These are phyloP conservation scores for Thermothelomyces thermophilus DNA, from an alignment of 2,329 filamentous ascomycete species.

Conservation along the genomic window DNA sequence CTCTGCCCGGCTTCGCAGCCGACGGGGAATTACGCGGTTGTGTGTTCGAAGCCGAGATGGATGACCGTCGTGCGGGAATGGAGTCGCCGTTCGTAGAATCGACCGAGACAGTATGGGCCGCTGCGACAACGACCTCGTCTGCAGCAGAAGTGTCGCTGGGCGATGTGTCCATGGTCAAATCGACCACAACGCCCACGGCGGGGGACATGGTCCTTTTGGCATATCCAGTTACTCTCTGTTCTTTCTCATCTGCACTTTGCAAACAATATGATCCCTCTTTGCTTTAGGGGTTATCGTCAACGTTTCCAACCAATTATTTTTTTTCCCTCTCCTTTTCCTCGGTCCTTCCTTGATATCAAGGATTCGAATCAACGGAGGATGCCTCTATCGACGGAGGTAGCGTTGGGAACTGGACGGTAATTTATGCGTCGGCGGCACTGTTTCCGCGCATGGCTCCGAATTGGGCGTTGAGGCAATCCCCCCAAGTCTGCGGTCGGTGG, in stretches of 20 bases:
- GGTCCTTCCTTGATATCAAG: too few relatives aligned
- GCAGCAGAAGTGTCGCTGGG: slow-evolving; percentile 3
- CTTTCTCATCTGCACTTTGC: neutral
- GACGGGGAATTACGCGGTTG: neutral
- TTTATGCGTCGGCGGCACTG: neutral
- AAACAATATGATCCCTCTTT: neutral
- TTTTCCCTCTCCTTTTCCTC: neutral
- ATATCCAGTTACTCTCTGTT: neutral
- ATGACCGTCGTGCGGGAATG: neutral
- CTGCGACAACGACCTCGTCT: slow-evolving; percentile 11
- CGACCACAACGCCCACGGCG: slow-evolving; percentile 4
- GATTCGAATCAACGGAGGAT: too few relatives aligned
- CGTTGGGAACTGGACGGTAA: neutral
- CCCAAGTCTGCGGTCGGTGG: too few relatives aligned
- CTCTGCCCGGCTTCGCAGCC: neutral
- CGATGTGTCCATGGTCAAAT: slow-evolving; percentile 17
- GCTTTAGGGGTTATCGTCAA: too few relatives aligned
- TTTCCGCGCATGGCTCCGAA: neutral
- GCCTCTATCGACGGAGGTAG: neutral
- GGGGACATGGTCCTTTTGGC: slow-evolving; percentile 5
- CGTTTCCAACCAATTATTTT: neutral
- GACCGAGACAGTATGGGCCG: neutral
- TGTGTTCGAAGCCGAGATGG: neutral
- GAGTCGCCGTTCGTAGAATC: neutral
- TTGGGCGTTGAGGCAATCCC: too few relatives aligned